Evolutionary conservation across 1,284 basidiomycete species (phyloP).

Genomic region (Tilletia horrida): DNA sequence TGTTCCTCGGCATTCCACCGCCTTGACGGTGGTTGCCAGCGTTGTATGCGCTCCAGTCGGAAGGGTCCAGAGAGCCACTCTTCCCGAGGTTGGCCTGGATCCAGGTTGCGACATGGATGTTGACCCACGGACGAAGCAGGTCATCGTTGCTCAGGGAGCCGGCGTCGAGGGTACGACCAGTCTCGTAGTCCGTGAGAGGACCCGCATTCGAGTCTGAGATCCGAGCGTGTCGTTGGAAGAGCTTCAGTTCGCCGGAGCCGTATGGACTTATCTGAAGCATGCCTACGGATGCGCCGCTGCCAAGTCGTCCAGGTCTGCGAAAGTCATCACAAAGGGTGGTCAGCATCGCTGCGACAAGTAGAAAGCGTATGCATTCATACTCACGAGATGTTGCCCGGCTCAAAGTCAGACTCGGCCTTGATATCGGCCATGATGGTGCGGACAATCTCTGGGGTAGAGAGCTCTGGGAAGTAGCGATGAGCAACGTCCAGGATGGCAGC

Average conservation of each 20-base stretch:
- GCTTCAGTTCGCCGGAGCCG: conserved; percentile 8
- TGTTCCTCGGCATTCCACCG: neutral
- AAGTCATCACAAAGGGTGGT: neutral
- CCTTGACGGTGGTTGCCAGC: neutral
- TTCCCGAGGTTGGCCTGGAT: conserved; percentile 20
- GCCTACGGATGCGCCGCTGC: conserved; percentile 7
- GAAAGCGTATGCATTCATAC: too few relatives aligned
- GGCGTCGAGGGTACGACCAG: conserved; percentile 33
- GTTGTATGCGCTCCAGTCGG: conserved; percentile 11
- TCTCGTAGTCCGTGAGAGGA: conserved; percentile 40
- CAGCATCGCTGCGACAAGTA: neutral
- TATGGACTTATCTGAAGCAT: conserved; percentile 10
- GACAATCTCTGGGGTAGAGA: neutral
- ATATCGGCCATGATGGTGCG: conserved; percentile 19
- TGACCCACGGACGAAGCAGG: conserved; percentile 50
- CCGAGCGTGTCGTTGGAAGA: conserved; percentile 17
- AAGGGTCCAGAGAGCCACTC: conserved; percentile 18
- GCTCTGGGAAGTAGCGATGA: conserved; percentile 20
- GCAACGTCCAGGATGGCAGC: conserved; percentile 17
- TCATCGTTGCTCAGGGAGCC: conserved; percentile 32
- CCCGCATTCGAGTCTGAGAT: neutral
- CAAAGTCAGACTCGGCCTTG: conserved; percentile 19
- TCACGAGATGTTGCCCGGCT: conserved; percentile 5
- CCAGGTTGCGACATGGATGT: conserved; percentile 51
- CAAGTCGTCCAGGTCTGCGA: conserved; percentile 17